Evolutionary conservation across 208 protist genomes (phyloP), one percentile per base, ranked within the genome.

Genomic region (Crithidia mellificae): DNA sequence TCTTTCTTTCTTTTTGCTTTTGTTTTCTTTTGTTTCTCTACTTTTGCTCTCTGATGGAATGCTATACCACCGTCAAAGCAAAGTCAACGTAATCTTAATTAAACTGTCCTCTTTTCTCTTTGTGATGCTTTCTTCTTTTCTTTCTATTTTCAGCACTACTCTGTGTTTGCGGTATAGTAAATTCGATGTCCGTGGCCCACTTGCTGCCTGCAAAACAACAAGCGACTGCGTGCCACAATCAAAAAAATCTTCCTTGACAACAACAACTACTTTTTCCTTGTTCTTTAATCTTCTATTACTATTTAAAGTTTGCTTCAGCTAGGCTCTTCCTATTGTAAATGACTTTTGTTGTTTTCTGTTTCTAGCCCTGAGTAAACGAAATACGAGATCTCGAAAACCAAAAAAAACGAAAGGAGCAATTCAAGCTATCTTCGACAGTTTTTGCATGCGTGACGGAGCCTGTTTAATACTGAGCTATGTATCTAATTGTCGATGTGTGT

Each of bases 31-130:
- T 38, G 34, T 69, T 62, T 11, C 34, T 38, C 34, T 38, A 5
- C 11, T 38, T 11, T 38, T 38, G 34, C 34, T 38, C 34, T 14
- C 50, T 55, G 50, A 22, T 55, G 50, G 29, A 55, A 38, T 11
- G 15, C 29, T 55, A 55, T 51, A 55, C 32, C 27, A 55, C 14
- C 29, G 50, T 55, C 29, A 55, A 22, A 55, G 25, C 29, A 55
- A 38, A 38, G 11, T 5, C 34, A 38, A 5, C 11, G 34, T 38
- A 38, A 38, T 5, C 5, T 12, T 38, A 38, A 38, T 38, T 38
- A 38, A 38, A 38, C 34, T n/a, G n/a, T n/a, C n/a, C n/a, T n/a
- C n/a, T n/a, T n/a, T n/a, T n/a, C n/a, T n/a, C n/a, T n/a, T n/a
- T n/a, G n/a, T n/a, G n/a, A n/a, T n/a, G 34, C 34, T 38, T 38